phyloP scores from a whole-genome alignment of 768 basidiomycete genomes.

The Russula emetica region DNA sequence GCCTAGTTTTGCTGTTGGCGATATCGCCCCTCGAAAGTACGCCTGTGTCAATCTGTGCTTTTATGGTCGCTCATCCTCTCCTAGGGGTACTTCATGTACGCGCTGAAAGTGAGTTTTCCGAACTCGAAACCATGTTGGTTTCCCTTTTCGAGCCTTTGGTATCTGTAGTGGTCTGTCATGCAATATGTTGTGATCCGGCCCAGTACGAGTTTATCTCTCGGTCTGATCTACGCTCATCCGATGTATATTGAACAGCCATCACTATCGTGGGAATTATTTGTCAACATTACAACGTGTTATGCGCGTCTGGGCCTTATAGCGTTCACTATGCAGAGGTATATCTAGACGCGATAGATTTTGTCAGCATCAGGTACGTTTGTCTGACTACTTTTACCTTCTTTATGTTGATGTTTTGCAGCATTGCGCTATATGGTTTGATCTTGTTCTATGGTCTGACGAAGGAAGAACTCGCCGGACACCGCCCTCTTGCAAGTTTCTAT shows the following conservation, averaged over 20 bases:
- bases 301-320: constrained; percentile 56
- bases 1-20: constrained; percentile 74
- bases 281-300: constrained; percentile 63
- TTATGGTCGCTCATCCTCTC: constrained; percentile 22
- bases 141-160: constrained; percentile 6
- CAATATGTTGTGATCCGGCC: constrained; percentile 82
- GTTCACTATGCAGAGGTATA: constrained; percentile 63
- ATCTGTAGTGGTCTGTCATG: constrained; percentile 70
- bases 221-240: constrained; percentile 5
- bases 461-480: constrained; percentile 67
- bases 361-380: constrained; percentile 65
- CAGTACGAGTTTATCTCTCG: constrained; percentile 30
- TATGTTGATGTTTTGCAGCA: constrained; percentile 36
- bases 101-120: constrained; percentile 59
- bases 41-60: not conserved
- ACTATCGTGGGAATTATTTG: constrained; percentile 80
- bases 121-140: constrained; percentile 3
- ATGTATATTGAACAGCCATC: constrained; percentile 37
- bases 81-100: constrained; percentile 85
- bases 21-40: constrained; percentile 75
- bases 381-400: not conserved
- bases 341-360: constrained; percentile 67
- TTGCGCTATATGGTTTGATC: constrained; percentile 83
- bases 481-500: constrained; percentile 83
- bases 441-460: constrained; percentile 79